Conservation (phyloP, 2,329 filamentous ascomycete genomes). For the Cercospora berteroae region DNA sequence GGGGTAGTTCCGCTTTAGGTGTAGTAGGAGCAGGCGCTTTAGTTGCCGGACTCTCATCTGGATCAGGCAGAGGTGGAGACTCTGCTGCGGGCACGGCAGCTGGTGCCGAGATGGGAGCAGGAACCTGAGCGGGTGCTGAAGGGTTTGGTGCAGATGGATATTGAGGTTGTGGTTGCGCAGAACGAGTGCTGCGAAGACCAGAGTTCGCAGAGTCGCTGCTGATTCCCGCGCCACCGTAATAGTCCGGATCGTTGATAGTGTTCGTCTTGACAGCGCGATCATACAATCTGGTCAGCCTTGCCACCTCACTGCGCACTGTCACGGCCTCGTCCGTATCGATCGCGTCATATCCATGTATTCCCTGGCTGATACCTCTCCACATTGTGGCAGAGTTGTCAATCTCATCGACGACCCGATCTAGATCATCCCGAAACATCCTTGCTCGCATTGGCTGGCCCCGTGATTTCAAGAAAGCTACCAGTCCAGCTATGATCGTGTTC, state of each 20-base stretch:
- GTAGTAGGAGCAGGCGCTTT: slow-evolving; percentile 14
- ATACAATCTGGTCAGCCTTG: slow-evolving; percentile 40
- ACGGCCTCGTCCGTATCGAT: slow-evolving; percentile 46
- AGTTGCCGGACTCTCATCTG: slow-evolving; percentile 35
- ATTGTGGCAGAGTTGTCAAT: slow-evolving; percentile 44
- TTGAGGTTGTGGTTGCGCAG: slow-evolving; percentile 19
- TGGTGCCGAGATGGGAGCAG: slow-evolving; percentile 15
- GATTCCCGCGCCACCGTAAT: slow-evolving; percentile 37
- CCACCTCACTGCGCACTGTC: slow-evolving; percentile 43
- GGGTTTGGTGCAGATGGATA: slow-evolving; percentile 16
- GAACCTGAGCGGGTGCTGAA: neutral
- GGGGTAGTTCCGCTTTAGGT: slow-evolving; percentile 10
- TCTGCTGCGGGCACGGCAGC: slow-evolving; percentile 7
- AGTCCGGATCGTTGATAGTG: slow-evolving; percentile 43
- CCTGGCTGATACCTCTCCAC: slow-evolving; percentile 46
- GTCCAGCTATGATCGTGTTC: slow-evolving; percentile 44
- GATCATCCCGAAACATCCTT: slow-evolving; percentile 43
- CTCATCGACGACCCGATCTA: slow-evolving; percentile 43
- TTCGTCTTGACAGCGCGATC: slow-evolving; percentile 41
- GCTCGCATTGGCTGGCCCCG: slow-evolving; percentile 44
- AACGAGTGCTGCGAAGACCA: slow-evolving; percentile 23
- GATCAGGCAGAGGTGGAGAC: slow-evolving; percentile 14
- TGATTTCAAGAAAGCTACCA: slow-evolving; percentile 43
- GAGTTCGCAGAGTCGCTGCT: slow-evolving; percentile 28
- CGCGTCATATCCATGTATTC: slow-evolving; percentile 47